Evolutionary conservation across 257 asterid species (phyloP), one percentile per base, ranked within the genome.

Genomic region (Jasminum sambac): DNA sequence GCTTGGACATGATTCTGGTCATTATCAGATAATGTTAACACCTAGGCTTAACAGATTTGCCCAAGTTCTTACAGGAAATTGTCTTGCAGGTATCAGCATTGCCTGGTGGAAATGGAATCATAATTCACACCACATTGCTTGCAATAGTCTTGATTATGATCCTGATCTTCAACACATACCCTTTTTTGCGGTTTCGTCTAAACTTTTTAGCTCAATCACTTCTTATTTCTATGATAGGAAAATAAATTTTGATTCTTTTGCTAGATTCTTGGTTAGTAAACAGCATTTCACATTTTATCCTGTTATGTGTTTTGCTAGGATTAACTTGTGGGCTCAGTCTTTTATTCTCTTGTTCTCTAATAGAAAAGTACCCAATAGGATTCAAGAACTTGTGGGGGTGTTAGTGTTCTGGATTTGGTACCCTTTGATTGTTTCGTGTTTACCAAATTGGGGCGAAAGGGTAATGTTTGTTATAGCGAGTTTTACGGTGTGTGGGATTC

Each of bases 1-100:
- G 98, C 40, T 92, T 23, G 98, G 96, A 19, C 98, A 92, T 48
- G 98, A 92, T 78, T 88, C 98, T 0, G 96, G 96, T 34, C 97
- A 90, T 73, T 86, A 90, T 57, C 87, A 85, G 66, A 72, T 88
- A 5, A 88, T 90, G 97, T 23, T 65, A 24, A 80, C 86, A 0
- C 85, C 78, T 0, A 72, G 66, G 8, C 26, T 77, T 4, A 90
- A 82, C 74, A 64, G 96, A 61, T 79, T 84, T 64, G 88, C 79
- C 0, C 96, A 88, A 57, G 52, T 90, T 25, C 74, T 92, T 0
- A 67, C 96, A 0, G 98, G 95, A 17, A 92, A 90, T 69, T 84
- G 86, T 42, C 87, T 92, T 44, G 83, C 96, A 11, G 98, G 98
- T 25, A 88, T 92, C 42, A 87, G 97, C 86, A 90, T 92, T 52